Evolutionary conservation across 2,329 filamentous ascomycete species (phyloP).

Genomic region (Monosporascus sp.): DNA sequence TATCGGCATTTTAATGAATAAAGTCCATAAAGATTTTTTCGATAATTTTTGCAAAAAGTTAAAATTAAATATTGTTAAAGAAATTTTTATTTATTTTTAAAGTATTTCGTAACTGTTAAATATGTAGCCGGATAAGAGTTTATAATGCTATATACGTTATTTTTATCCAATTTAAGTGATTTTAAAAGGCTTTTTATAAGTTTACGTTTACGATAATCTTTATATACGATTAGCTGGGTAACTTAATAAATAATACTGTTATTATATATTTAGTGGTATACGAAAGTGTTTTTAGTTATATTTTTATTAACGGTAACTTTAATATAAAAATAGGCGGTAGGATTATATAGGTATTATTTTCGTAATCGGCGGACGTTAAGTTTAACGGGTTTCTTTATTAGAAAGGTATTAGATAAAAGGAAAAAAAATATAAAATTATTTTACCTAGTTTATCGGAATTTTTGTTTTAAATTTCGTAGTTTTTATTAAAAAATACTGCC

Average conservation of each 20-base stretch:
- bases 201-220: constrained; percentile 29
- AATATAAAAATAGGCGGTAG: constrained; percentile 23
- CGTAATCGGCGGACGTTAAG: constrained; percentile 25
- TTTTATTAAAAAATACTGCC: constrained; percentile 31
- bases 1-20: constrained; percentile 17
- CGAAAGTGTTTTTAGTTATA: constrained; percentile 31
- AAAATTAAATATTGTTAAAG: neutral
- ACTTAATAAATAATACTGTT: constrained; percentile 33
- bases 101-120: constrained; percentile 27
- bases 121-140: constrained; percentile 34
- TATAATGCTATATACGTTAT: constrained; percentile 34
- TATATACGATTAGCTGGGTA: constrained; percentile 35
- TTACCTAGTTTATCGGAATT: constrained; percentile 9
- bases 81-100: constrained; percentile 19
- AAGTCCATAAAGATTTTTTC: constrained; percentile 5
- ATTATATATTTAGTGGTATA: constrained; percentile 28
- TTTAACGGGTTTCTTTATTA: constrained; percentile 8
- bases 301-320: constrained; percentile 26
- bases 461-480: constrained; percentile 26
- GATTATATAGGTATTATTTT: constrained; percentile 28
- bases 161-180: constrained; percentile 20
- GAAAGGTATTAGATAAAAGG: neutral
- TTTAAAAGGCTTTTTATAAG: constrained; percentile 30
- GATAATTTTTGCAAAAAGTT: constrained; percentile 1
- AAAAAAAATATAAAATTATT: neutral